Conservation (phyloP, 2,329 filamentous ascomycete genomes). For the Phialophora tarda region DNA sequence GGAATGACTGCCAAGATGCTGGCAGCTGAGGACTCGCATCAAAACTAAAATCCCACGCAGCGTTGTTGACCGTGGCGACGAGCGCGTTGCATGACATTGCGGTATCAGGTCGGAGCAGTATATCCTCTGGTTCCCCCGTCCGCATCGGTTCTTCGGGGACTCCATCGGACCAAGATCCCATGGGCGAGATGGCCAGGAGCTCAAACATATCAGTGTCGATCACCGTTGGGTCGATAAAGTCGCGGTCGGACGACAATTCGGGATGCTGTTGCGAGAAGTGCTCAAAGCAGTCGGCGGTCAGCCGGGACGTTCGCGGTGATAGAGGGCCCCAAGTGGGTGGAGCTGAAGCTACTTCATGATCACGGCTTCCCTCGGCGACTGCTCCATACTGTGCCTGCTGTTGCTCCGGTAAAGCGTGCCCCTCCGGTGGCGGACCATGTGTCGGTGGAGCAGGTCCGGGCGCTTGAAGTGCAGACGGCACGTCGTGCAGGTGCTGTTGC, state of each 20-base stretch:
- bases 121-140: background rate
- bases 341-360: slow-evolving; percentile 17
- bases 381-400: too few relatives aligned
- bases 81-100: background rate
- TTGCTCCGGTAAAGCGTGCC: background rate
- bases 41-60: background rate
- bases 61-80: background rate
- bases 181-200: slow-evolving; percentile 33
- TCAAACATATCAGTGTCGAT: slow-evolving; percentile 28
- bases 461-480: slow-evolving; percentile 67
- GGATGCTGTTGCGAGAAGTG: slow-evolving; percentile 17
- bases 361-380: background rate
- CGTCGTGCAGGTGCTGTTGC: slow-evolving; percentile 62
- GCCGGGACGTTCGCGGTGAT: slow-evolving; percentile 17
- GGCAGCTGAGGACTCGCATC: background rate
- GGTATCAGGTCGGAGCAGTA: background rate
- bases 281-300: slow-evolving; percentile 18
- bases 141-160: background rate
- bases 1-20: background rate
- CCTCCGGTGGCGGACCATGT: slow-evolving; percentile 57
- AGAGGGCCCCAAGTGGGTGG: background rate
- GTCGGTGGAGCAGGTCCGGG: slow-evolving; percentile 63
- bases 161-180: slow-evolving; percentile 6
- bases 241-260: background rate
- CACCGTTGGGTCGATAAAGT: background rate